A percentile compares a stretch with the other conserved stretches of the same genome.
phyloP scores from a whole-genome alignment of 1,139 yeast species.

The Spathaspora sp. region DNA sequence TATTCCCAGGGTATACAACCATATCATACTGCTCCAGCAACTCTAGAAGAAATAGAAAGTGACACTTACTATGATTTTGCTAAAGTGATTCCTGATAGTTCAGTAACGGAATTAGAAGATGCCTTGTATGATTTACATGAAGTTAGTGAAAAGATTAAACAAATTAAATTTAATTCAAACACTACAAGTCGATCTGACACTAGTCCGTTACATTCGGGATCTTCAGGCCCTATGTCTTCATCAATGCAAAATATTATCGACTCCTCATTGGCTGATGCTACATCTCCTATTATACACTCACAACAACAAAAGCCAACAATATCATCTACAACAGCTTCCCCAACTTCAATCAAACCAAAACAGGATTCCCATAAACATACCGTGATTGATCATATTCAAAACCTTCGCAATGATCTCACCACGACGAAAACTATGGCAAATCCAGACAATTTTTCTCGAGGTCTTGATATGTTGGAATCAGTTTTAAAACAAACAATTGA shows the following conservation, averaged over 20 bases:
- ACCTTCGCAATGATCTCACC: not conserved
- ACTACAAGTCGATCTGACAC: not conserved
- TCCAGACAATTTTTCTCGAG: constrained; percentile 1
- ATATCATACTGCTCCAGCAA: constrained; percentile 13
- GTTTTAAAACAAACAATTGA: constrained; percentile 14
- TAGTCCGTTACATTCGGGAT: not conserved
- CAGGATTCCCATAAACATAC: not conserved
- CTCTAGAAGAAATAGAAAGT: constrained; percentile 15
- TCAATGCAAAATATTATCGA: not conserved
- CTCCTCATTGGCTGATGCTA: constrained; percentile 1
- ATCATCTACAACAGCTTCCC: not conserved
- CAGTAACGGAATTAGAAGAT: constrained; percentile 27
- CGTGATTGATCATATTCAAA: not conserved
- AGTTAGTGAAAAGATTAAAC: constrained; percentile 32
- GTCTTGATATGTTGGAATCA: constrained; percentile 12
- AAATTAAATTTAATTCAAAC: constrained; percentile 20
- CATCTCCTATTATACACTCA: not conserved
- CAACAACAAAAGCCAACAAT: not conserved
- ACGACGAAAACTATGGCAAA: not conserved
- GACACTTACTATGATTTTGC: constrained; percentile 12
- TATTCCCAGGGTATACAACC: constrained; percentile 9
- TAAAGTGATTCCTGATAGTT: constrained; percentile 18
- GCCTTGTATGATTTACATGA: constrained; percentile 32
- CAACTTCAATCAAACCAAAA: not conserved
- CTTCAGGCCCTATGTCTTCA: not conserved